phyloP scores from a whole-genome alignment of 1,139 yeast genomes.

The Debaryomyces robertsiae region DNA sequence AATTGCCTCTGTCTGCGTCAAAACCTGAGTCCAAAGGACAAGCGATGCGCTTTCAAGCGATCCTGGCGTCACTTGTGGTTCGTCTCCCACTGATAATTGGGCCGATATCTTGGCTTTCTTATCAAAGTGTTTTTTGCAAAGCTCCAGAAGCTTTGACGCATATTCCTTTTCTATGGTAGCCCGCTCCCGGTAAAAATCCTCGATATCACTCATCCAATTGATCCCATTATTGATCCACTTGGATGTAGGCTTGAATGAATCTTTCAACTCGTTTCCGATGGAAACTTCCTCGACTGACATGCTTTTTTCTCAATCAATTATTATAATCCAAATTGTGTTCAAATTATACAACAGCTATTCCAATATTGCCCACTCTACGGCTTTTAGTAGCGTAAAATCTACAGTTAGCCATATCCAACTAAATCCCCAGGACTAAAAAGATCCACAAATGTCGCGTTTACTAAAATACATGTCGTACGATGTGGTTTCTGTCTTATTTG shows the following conservation, averaged over 20 bases:
- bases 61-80: constrained; percentile 91
- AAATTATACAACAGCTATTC: no score
- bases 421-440: neutral
- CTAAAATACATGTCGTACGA: no score
- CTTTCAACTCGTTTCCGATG: constrained; percentile 75
- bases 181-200: constrained; percentile 80
- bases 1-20: constrained; percentile 80
- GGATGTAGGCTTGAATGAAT: constrained; percentile 73
- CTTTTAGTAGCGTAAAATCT: no score
- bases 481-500: no score
- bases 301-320: neutral
- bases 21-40: constrained; percentile 91
- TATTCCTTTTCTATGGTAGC: constrained; percentile 83
- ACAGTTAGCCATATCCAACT: no score
- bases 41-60: constrained; percentile 89
- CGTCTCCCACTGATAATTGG: constrained; percentile 82
- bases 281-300: constrained; percentile 29
- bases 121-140: constrained; percentile 72
- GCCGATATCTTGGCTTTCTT: constrained; percentile 74
- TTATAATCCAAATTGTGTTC: no score
- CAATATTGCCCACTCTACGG: no score
- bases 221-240: constrained; percentile 78
- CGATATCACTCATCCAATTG: constrained; percentile 76
- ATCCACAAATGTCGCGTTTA: no score
- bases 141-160: constrained; percentile 61